These are phyloP conservation scores for Castanospermum australe DNA, from an alignment of 306 rosid species.

Conservation along the genomic window DNA sequence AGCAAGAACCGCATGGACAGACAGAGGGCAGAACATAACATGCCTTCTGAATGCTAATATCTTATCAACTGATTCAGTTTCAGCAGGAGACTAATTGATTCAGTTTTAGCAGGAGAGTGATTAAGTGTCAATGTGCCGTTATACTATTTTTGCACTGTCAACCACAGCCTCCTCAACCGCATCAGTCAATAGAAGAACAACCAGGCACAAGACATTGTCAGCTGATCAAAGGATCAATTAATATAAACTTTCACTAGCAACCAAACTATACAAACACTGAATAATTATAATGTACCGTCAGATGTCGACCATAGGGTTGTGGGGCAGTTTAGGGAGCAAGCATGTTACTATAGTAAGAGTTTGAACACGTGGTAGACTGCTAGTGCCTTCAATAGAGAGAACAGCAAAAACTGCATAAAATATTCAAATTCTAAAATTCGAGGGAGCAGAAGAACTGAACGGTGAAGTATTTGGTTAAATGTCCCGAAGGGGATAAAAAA, in stretches of 20 bases:
- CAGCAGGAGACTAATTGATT: too few relatives aligned
- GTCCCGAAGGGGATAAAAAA: not conserved
- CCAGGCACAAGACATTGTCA: slow-evolving; percentile 1
- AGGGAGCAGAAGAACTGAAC: not conserved
- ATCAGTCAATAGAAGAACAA: slow-evolving; percentile 19
- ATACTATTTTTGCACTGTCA: too few relatives aligned
- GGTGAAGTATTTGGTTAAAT: not conserved
- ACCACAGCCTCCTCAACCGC: not conserved
- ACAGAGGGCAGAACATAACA: too few relatives aligned
- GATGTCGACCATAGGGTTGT: not conserved
- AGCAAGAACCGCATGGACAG: too few relatives aligned
- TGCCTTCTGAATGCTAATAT: too few relatives aligned
- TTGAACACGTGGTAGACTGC: not conserved
- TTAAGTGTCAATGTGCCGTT: too few relatives aligned
- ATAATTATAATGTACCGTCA: not conserved
- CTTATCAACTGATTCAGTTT: too few relatives aligned
- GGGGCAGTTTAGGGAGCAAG: not conserved
- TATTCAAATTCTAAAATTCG: not conserved
- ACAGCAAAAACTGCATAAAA: not conserved
- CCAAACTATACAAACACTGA: slow-evolving; percentile 12
- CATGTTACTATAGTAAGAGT: slow-evolving; percentile 2
- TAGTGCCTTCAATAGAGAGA: not conserved
- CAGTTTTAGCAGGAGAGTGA: too few relatives aligned
- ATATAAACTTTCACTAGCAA: not conserved
- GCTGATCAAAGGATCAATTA: not conserved